phyloP scores from a whole-genome alignment of 2,329 filamentous ascomycete genomes.

The Rhynchosporium agropyri region DNA sequence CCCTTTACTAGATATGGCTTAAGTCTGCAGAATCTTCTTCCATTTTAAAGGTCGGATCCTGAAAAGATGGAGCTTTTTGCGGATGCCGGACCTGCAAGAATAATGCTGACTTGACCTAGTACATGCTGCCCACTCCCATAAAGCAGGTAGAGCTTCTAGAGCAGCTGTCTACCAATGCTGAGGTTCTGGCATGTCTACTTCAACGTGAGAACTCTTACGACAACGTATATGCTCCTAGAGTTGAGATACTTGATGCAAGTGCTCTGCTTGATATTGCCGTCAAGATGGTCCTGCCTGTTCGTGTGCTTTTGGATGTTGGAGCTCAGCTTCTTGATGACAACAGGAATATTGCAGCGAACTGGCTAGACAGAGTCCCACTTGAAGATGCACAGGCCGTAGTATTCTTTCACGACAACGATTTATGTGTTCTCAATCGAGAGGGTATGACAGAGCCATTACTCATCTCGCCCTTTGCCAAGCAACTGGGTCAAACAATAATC shows the following conservation, averaged over 20 bases:
- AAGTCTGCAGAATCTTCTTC: neutral
- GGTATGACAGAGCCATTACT: constrained; percentile 53
- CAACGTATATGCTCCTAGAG: constrained; percentile 29
- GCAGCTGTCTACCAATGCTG: constrained; percentile 67
- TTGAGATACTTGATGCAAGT: constrained; percentile 43
- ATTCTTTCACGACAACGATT: constrained; percentile 61
- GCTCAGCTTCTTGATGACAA: constrained; percentile 71
- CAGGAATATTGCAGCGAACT: constrained; percentile 52
- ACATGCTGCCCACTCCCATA: constrained; percentile 43
- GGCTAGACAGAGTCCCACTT: constrained; percentile 48
- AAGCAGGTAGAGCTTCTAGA: constrained; percentile 56
- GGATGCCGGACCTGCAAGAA: neutral
- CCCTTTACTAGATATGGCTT: neutral
- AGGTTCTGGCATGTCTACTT: constrained; percentile 63
- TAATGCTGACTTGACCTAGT: neutral
- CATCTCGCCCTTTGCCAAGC: constrained; percentile 58
- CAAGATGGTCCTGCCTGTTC: constrained; percentile 45
- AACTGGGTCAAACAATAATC: constrained; percentile 48
- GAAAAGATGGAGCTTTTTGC: neutral
- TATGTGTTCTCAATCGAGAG: constrained; percentile 54
- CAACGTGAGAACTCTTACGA: constrained; percentile 52
- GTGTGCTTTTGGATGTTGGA: constrained; percentile 71
- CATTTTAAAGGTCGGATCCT: neutral
- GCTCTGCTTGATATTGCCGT: constrained; percentile 51
- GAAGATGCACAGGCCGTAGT: constrained; percentile 50